These are phyloP conservation scores for Helicostylum pulchrum DNA, from an alignment of 192 early-diverging fungal species.

Conservation along the genomic window DNA sequence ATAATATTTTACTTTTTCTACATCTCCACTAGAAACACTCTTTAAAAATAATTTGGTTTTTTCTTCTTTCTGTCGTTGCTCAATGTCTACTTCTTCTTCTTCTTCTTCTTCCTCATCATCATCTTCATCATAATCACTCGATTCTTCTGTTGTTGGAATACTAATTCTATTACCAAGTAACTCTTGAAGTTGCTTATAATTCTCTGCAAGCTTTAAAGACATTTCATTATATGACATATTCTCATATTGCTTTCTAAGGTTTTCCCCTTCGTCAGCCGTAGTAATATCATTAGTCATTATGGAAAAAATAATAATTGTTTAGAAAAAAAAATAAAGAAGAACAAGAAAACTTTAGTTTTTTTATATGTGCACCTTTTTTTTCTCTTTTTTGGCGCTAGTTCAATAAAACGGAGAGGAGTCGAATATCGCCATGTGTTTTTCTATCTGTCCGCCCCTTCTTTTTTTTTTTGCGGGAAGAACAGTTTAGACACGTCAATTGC, in stretches of 20 bases:
- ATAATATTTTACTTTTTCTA: slow-evolving; percentile 56
- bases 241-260: slow-evolving; percentile 30
- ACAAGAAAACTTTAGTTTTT: neutral
- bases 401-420: too few relatives aligned
- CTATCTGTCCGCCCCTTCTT: too few relatives aligned
- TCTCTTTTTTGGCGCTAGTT: too few relatives aligned
- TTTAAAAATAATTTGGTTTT: slow-evolving; percentile 65
- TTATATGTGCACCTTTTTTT: too few relatives aligned
- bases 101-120: slow-evolving; percentile 13
- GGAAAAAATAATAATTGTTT: neutral
- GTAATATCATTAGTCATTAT: slow-evolving; percentile 4
- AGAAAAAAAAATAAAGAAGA: slow-evolving; percentile 5
- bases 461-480: too few relatives aligned
- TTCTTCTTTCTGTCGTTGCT: slow-evolving; percentile 43
- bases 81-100: slow-evolving; percentile 7
- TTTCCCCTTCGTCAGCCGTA: slow-evolving; percentile 9
- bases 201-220: slow-evolving; percentile 30
- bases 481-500: too few relatives aligned
- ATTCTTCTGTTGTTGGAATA: slow-evolving; percentile 13
- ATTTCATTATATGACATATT: slow-evolving; percentile 38
- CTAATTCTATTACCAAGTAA: slow-evolving; percentile 19
- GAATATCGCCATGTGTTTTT: too few relatives aligned
- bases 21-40: slow-evolving; percentile 74
- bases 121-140: slow-evolving; percentile 5
- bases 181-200: slow-evolving; percentile 28